Conservation (phyloP, 371 early-diverging fungal species). For the Mucor racemosus region DNA sequence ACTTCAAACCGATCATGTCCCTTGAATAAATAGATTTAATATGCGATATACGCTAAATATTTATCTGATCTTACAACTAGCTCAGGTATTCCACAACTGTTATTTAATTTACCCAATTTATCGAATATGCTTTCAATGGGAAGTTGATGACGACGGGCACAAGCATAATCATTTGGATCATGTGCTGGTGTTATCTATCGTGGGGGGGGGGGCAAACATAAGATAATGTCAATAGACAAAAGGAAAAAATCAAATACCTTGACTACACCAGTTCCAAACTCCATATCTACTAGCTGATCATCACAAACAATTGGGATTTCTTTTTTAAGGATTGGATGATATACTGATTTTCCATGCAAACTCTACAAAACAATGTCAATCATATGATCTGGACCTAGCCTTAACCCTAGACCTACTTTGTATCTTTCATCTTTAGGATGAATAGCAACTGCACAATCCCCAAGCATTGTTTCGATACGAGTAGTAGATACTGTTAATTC, state of each 20-base stretch:
- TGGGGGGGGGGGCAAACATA: neutral
- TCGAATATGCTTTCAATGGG: conserved; percentile 85
- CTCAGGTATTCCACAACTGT: conserved; percentile 60
- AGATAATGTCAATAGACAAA: neutral
- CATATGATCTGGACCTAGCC: neutral
- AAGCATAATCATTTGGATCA: conserved; percentile 95
- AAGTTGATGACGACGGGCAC: conserved; percentile 87
- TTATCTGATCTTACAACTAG: conserved; percentile 48
- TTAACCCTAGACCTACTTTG: conserved; percentile 35
- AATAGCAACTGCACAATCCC: conserved; percentile 97
- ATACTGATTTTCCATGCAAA: conserved; percentile 79
- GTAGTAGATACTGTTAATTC: conserved; percentile 95
- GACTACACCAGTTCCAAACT: conserved; percentile 97
- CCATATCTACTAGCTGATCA: conserved; percentile 88
- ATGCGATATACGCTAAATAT: neutral
- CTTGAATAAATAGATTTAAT: conserved; percentile 19
- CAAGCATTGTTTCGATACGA: conserved; percentile 99
- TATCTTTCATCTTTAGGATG: conserved; percentile 92
- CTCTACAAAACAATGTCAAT: conserved; percentile 39
- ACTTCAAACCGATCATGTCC: conserved; percentile 87
- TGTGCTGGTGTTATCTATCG: conserved; percentile 95
- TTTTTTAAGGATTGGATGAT: conserved; percentile 87
- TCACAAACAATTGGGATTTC: conserved; percentile 90
- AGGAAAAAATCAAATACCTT: conserved; percentile 68
- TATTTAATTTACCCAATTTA: conserved; percentile 79